Conservation (phyloP, 2,329 filamentous ascomycete species). For the Beauveria caledonica region DNA sequence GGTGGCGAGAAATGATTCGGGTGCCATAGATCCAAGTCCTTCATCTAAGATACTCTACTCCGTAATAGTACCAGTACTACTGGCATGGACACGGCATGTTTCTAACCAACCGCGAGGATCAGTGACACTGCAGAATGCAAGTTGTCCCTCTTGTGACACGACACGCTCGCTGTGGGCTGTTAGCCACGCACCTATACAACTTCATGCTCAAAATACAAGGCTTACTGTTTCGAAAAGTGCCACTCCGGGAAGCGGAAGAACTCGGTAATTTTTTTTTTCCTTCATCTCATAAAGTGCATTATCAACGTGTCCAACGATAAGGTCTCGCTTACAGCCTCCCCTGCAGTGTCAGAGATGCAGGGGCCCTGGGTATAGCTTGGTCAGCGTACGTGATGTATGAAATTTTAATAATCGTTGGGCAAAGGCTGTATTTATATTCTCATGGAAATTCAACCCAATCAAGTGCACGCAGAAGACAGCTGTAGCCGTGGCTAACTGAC, state of each 20-base stretch:
- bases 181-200: background rate
- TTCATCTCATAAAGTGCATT: background rate
- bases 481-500: too few relatives aligned
- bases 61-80: too few relatives aligned
- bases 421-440: too few relatives aligned
- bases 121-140: background rate
- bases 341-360: too few relatives aligned
- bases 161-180: background rate
- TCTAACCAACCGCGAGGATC: background rate
- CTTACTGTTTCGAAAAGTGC: background rate
- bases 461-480: too few relatives aligned
- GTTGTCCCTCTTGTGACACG: too few relatives aligned
- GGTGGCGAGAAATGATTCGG: background rate
- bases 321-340: background rate
- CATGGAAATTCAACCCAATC: too few relatives aligned
- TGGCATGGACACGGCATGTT: too few relatives aligned
- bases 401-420: too few relatives aligned
- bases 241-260: background rate
- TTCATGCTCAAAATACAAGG: background rate
- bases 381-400: too few relatives aligned
- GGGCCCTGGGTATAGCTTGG: too few relatives aligned
- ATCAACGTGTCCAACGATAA: background rate
- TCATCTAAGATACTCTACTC: background rate
- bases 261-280: background rate
- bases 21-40: background rate